Evolutionary conservation across 306 rosid species (phyloP).

Genomic region (Leucaena leucocephala): DNA sequence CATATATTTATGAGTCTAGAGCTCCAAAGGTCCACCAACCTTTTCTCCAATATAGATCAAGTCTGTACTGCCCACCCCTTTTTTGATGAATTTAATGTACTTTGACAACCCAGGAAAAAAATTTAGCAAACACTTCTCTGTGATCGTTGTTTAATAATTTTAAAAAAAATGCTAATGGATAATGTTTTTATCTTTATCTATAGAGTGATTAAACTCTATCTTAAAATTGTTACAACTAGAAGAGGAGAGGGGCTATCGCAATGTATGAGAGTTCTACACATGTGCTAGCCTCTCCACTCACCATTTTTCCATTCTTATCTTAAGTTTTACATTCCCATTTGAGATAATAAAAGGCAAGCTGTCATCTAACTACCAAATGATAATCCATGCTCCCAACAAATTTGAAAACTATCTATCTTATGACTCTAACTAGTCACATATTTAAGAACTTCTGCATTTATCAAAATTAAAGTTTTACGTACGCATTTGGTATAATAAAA

Average conservation of each 20-base stretch:
- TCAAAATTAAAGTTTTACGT: neutral
- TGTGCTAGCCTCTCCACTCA: neutral
- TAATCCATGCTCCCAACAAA: slow-evolving; percentile 1
- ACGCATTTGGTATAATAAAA: neutral
- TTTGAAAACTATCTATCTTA: slow-evolving; percentile 17
- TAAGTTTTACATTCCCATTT: neutral
- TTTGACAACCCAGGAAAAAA: neutral
- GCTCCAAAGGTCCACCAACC: neutral
- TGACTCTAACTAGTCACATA: neutral
- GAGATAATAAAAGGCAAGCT: neutral
- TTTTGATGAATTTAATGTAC: neutral
- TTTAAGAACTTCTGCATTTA: slow-evolving; percentile 7
- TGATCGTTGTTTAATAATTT: neutral
- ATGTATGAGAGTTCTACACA: neutral
- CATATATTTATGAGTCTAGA: neutral
- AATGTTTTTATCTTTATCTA: neutral
- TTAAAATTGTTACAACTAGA: neutral
- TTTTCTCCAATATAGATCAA: neutral
- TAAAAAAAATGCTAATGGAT: neutral
- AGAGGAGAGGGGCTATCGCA: neutral
- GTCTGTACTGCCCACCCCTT: neutral
- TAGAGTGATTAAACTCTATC: neutral
- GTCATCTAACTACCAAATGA: neutral
- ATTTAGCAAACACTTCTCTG: neutral
- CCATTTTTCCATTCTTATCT: neutral